Conservation (phyloP, 2,329 filamentous ascomycete genomes). For the Acrocalymma vagum region DNA sequence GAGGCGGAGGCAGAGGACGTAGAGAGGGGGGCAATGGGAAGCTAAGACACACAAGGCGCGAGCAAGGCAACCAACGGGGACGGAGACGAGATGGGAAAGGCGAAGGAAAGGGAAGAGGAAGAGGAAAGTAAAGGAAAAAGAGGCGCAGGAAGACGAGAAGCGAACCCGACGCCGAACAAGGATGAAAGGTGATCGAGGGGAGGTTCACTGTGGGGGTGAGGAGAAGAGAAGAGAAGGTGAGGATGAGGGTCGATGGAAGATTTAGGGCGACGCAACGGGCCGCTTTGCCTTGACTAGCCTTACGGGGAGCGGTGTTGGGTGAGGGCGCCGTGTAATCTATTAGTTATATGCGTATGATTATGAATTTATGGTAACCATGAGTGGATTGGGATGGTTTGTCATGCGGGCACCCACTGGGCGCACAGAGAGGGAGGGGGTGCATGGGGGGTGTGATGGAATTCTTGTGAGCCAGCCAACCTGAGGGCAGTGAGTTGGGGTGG, state of each 20-base stretch:
- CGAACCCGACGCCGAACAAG: slow-evolving; percentile 45
- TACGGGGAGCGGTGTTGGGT: slow-evolving; percentile 22
- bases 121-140: slow-evolving; percentile 42
- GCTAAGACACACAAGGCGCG: slow-evolving; percentile 27
- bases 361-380: too few relatives aligned
- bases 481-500: too few relatives aligned
- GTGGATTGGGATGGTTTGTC: too few relatives aligned
- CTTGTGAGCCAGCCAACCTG: too few relatives aligned
- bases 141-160: slow-evolving; percentile 41
- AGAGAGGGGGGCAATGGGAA: slow-evolving; percentile 18
- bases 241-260: slow-evolving; percentile 35
- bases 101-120: slow-evolving; percentile 47
- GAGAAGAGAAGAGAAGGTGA: slow-evolving; percentile 32
- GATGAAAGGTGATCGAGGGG: slow-evolving; percentile 38
- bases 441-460: too few relatives aligned
- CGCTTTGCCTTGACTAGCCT: slow-evolving; percentile 6
- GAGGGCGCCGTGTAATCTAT: slow-evolving; percentile 10
- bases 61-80: slow-evolving; percentile 33
- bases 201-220: slow-evolving; percentile 46
- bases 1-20: slow-evolving; percentile 40
- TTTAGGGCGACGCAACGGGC: slow-evolving; percentile 28
- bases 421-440: too few relatives aligned
- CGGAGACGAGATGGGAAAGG: slow-evolving; percentile 38
- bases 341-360: too few relatives aligned
- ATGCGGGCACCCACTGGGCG: too few relatives aligned